Evolutionary conservation across 1,284 basidiomycete genomes (phyloP).

Genomic region (Mycena citricolor): DNA sequence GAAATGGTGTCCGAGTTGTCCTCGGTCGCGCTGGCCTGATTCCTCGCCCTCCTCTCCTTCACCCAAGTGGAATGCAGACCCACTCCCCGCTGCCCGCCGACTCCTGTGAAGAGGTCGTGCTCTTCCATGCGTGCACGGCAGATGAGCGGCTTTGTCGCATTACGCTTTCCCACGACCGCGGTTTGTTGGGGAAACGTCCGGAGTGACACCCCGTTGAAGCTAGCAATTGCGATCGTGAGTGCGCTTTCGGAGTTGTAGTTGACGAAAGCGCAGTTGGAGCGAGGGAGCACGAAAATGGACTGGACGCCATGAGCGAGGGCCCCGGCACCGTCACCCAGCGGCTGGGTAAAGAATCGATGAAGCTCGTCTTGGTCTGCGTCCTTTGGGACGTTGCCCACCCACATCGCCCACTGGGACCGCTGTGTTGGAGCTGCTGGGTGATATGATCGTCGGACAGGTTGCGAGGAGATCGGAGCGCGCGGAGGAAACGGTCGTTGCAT

Average conservation of each 20-base stretch:
- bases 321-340: too few relatives aligned
- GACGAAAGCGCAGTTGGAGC: conserved; percentile 13
- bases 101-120: conserved; percentile 86
- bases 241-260: conserved; percentile 2
- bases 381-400: conserved; percentile 86
- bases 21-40: too few relatives aligned
- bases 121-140: conserved; percentile 82
- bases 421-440: conserved; percentile 67
- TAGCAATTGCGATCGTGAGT: conserved; percentile 59
- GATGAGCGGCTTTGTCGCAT: conserved; percentile 75
- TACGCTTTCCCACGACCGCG: too few relatives aligned
- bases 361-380: conserved; percentile 88
- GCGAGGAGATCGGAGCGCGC: too few relatives aligned
- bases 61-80: conserved; percentile 87
- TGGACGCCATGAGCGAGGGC: too few relatives aligned
- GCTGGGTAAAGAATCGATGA: conserved; percentile 77
- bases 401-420: conserved; percentile 93
- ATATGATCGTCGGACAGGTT: too few relatives aligned
- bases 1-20: too few relatives aligned
- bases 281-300: conserved; percentile 11
- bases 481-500: too few relatives aligned
- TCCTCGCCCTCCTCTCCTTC: conserved; percentile 35
- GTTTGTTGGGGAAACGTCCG: too few relatives aligned
- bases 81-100: conserved; percentile 85
- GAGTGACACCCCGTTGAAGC: conserved; percentile 71